Evolutionary conservation across 192 early-diverging fungal species (phyloP).

Genomic region (Backusella westeae): DNA sequence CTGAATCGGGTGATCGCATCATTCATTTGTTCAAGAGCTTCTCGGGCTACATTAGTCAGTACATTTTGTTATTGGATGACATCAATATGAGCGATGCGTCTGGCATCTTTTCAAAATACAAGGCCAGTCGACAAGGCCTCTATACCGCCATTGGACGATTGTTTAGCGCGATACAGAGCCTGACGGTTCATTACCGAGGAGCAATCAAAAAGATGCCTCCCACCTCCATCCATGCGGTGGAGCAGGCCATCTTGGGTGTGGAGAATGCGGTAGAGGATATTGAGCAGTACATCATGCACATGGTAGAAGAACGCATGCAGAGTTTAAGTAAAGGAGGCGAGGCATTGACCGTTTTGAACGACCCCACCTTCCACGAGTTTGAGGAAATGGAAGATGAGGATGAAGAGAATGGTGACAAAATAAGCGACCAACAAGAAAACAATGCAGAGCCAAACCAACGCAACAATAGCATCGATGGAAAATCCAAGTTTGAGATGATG

Average conservation of each 20-base stretch:
- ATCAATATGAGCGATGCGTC: background rate
- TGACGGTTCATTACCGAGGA: background rate
- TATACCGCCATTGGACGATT: constrained; percentile 18
- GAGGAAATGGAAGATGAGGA: background rate
- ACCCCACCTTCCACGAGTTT: background rate
- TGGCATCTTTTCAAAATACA: background rate
- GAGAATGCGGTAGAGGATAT: constrained; percentile 14
- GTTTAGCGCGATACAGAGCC: constrained; percentile 20
- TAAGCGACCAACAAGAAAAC: background rate
- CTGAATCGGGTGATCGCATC: background rate
- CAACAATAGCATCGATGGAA: background rate
- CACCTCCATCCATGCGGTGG: background rate
- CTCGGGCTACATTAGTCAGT: constrained; percentile 21
- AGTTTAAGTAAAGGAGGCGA: background rate
- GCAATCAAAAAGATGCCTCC: background rate
- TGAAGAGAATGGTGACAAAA: background rate
- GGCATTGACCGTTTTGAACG: background rate
- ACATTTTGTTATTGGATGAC: constrained; percentile 21
- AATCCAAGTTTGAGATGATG: background rate
- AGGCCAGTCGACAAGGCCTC: constrained; percentile 1
- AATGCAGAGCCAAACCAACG: background rate
- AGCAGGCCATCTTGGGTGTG: background rate
- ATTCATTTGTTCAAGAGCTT: constrained; percentile 7
- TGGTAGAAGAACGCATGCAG: constrained; percentile 15
- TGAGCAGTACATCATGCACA: constrained; percentile 1